Evolutionary conservation across 129 eudicot genomes (phyloP).

Genomic region (Apium graveolens): DNA sequence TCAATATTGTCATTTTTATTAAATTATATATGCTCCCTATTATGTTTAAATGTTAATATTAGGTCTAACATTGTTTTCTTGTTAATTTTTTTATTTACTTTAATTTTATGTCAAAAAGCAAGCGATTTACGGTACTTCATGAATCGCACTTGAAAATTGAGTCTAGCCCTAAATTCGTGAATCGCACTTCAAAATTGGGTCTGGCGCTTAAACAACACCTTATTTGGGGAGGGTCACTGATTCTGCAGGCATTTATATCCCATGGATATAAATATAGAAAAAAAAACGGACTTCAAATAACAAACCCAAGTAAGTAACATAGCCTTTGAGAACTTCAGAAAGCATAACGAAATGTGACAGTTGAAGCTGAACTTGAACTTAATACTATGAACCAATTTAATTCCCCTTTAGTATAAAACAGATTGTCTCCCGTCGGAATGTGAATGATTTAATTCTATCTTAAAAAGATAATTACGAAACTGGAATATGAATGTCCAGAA

Average conservation of each 20-base stretch:
- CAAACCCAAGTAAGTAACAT: not conserved
- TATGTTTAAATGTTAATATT: no score
- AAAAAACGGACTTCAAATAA: not conserved
- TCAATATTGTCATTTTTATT: no score
- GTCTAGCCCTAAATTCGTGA: no score
- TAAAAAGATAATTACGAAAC: not conserved
- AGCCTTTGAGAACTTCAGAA: not conserved
- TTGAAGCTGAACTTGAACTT: not conserved
- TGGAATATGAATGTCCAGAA: not conserved
- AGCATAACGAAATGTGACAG: not conserved
- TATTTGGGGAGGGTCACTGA: not conserved
- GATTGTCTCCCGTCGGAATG: not conserved
- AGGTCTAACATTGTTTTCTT: no score
- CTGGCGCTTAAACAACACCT: no score
- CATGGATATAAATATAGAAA: not conserved
- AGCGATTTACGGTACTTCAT: no score
- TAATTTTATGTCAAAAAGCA: no score
- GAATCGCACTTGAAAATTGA: no score
- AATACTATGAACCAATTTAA: not conserved
- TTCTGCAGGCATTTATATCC: not conserved
- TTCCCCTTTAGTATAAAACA: no score
- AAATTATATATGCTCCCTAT: no score
- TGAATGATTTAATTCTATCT: not conserved
- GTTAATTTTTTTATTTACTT: no score
- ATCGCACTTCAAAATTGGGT: no score